Conservation (phyloP, 352 stramenopile species). For the Phytopythium helicoides region DNA sequence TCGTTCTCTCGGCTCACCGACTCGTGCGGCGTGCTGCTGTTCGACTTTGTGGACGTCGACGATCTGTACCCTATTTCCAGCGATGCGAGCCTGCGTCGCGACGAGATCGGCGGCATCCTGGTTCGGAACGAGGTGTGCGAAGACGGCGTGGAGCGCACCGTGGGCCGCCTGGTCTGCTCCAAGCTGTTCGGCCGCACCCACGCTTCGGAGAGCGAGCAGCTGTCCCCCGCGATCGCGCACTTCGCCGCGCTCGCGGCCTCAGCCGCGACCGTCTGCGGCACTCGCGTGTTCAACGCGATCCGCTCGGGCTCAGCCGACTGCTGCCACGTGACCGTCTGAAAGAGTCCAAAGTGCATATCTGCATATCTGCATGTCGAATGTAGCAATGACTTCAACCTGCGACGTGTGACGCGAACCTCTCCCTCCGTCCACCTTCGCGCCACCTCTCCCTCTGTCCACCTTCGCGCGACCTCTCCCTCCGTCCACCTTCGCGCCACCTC, state of each 20-base stretch:
- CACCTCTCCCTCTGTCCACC: too few species aligned
- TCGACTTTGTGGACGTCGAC: slow-evolving; percentile 33
- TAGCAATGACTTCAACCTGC: too few species aligned
- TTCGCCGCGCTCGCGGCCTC: slow-evolving; percentile 31
- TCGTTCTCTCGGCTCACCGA: slow-evolving; percentile 23
- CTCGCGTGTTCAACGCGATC: slow-evolving; percentile 49
- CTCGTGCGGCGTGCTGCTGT: slow-evolving; percentile 23
- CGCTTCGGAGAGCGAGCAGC: slow-evolving; percentile 7
- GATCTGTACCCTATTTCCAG: slow-evolving; percentile 19
- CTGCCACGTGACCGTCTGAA: slow-evolving; percentile 5
- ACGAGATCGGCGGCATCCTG: slow-evolving; percentile 28
- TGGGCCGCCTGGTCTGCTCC: slow-evolving; percentile 54
- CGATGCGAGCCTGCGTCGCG: slow-evolving; percentile 14
- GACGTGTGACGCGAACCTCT: too few species aligned
- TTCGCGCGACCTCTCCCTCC: too few species aligned
- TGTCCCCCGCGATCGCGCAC: slow-evolving; percentile 21
- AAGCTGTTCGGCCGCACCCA: slow-evolving; percentile 31
- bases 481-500: too few species aligned
- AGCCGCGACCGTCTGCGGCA: slow-evolving; percentile 38
- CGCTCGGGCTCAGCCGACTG: not conserved
- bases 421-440: too few species aligned
- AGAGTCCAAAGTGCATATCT: not conserved
- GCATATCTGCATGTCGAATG: not conserved
- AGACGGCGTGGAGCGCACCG: slow-evolving; percentile 49
- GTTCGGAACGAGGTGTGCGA: slow-evolving; percentile 37